Percentiles rank a stretch among this genome's conserved stretches.
phyloP scores from a whole-genome alignment of 495 filamentous ascomycete genomes.

The Friedmanniomyces simplex region DNA sequence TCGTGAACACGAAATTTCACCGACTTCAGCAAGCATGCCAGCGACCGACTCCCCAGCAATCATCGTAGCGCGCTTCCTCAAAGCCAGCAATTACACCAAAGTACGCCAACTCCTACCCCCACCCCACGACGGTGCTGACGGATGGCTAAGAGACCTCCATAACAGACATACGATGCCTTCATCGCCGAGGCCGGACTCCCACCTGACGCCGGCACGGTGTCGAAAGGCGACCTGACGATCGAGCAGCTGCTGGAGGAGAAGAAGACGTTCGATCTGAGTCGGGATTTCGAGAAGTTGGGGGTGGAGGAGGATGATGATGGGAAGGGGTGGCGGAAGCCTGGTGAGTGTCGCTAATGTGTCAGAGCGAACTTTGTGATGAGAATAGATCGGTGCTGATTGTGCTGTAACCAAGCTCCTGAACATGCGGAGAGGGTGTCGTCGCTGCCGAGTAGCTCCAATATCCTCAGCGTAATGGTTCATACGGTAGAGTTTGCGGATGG shows the following conservation, averaged over 20 bases:
- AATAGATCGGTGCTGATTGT: not conserved
- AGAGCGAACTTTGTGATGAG: not conserved
- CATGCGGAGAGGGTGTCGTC: conserved; percentile 33
- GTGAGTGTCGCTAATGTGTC: not conserved
- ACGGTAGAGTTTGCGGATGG: not conserved
- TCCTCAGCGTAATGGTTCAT: conserved; percentile 42
- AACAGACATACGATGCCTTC: conserved; percentile 48
- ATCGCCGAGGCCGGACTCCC: conserved; percentile 51
- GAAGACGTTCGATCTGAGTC: conserved; percentile 47
- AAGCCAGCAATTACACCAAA: conserved; percentile 48
- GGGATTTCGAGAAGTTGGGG: conserved; percentile 47
- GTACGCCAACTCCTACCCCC: conserved; percentile 21
- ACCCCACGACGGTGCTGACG: not conserved
- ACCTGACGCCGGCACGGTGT: conserved; percentile 33
- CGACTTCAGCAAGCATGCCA: conserved; percentile 31
- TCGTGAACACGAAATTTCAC: not conserved
- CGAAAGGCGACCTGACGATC: conserved; percentile 44
- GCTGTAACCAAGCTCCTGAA: conserved; percentile 31
- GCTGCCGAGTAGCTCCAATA: conserved; percentile 42
- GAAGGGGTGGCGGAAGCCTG: conserved; percentile 36
- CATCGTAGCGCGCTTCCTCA: conserved; percentile 53
- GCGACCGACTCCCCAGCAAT: conserved; percentile 37
- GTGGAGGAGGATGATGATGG: conserved; percentile 33
- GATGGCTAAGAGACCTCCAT: conserved; percentile 4
- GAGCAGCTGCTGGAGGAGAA: conserved; percentile 59